A percentile compares a stretch with the other conserved stretches of the same genome.
Conservation (phyloP, 257 asterid species). For the Scutellaria minor region DNA sequence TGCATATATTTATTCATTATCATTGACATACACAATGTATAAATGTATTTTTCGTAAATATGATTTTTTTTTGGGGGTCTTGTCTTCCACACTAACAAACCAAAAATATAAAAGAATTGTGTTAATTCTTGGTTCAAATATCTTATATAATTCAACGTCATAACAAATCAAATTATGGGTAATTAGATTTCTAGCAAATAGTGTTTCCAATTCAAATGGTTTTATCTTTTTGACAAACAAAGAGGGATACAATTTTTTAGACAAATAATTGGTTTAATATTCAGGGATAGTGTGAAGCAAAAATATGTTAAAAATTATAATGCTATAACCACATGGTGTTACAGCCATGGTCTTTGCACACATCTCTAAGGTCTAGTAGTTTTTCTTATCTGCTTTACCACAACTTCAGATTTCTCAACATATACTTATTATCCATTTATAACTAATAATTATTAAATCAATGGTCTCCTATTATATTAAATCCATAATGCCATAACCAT, state of each 20-base stretch:
- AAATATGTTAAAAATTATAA: background rate
- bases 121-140: background rate
- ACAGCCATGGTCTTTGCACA: background rate
- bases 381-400: background rate
- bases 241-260: background rate
- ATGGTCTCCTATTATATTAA: too few relatives aligned
- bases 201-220: background rate
- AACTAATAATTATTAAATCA: too few relatives aligned
- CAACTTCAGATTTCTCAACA: background rate
- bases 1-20: too few relatives aligned
- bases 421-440: constrained; percentile 19
- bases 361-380: background rate
- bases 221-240: background rate
- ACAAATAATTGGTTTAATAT: background rate
- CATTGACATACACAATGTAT: too few relatives aligned
- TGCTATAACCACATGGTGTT: background rate
- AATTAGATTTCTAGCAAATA: background rate
- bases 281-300: constrained; percentile 18
- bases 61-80: too few relatives aligned
- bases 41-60: too few relatives aligned
- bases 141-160: background rate
- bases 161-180: background rate
- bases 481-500: too few relatives aligned
- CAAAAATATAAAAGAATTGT: too few relatives aligned
- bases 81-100: too few relatives aligned